These are phyloP conservation scores for Zygoascus tannicola DNA, from an alignment of 805 yeast genomes.

Conservation along the genomic window DNA sequence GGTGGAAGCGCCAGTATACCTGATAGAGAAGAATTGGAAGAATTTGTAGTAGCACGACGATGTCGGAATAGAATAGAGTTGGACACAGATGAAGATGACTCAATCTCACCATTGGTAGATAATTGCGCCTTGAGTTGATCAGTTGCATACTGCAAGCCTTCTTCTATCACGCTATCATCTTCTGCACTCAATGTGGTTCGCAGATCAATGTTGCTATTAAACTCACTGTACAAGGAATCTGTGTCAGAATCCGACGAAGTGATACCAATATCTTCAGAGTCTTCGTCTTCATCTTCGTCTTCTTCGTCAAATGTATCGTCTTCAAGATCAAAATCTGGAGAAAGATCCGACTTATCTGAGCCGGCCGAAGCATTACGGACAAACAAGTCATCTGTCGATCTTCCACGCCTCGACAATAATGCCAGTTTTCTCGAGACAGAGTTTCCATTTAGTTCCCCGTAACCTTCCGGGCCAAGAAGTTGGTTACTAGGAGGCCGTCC, in stretches of 20 bases:
- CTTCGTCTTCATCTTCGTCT: slow-evolving; percentile 9
- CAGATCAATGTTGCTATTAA: slow-evolving; percentile 27
- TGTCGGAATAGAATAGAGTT: neutral
- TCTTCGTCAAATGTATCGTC: slow-evolving; percentile 18
- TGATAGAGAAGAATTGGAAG: slow-evolving; percentile 1
- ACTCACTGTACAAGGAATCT: slow-evolving; percentile 11
- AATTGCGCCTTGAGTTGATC: slow-evolving; percentile 21
- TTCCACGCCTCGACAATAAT: neutral
- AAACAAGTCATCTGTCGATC: neutral
- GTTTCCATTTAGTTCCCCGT: too few relatives aligned
- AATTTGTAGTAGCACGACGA: neutral
- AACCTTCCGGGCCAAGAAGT: too few relatives aligned
- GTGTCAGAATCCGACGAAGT: neutral
- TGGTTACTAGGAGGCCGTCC: too few relatives aligned
- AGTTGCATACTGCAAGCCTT: slow-evolving; percentile 31
- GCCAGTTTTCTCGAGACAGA: too few relatives aligned
- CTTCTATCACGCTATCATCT: slow-evolving; percentile 34
- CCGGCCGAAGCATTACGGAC: neutral
- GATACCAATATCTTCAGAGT: neutral
- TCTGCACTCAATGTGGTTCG: slow-evolving; percentile 32
- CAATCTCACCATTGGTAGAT: neutral
- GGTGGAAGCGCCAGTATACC: neutral
- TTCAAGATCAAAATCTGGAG: slow-evolving; percentile 6
- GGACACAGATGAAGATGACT: neutral
- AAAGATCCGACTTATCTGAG: neutral